A percentile compares a stretch with the other conserved stretches of the same genome.
Conservation (phyloP, 352 stramenopile genomes). For the Phytophthora nicotianae region DNA sequence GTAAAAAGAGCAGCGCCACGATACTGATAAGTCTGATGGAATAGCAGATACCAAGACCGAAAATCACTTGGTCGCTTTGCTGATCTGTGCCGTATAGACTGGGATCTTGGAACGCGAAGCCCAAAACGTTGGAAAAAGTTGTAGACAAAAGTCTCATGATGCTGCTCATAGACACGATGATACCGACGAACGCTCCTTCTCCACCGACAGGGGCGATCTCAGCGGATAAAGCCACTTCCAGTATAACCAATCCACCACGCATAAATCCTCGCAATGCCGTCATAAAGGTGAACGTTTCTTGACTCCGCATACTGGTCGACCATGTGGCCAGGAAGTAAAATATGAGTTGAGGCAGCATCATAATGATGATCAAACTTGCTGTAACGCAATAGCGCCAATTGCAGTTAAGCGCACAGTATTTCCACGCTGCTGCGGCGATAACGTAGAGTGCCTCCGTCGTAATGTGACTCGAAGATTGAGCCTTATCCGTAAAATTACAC, state of each 20-base stretch:
- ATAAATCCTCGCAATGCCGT: slow-evolving; percentile 44
- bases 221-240: slow-evolving; percentile 45
- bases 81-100: slow-evolving; percentile 23
- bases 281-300: slow-evolving; percentile 47
- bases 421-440: slow-evolving; percentile 49
- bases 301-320: slow-evolving; percentile 26
- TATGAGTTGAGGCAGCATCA: slow-evolving; percentile 45
- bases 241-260: slow-evolving; percentile 40
- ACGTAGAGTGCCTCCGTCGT: slow-evolving; percentile 50
- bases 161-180: slow-evolving; percentile 56
- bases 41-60: slow-evolving; percentile 50
- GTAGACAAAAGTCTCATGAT: slow-evolving; percentile 57
- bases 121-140: slow-evolving; percentile 48
- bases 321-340: slow-evolving; percentile 46
- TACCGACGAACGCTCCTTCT: slow-evolving; percentile 59
- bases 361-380: slow-evolving; percentile 37
- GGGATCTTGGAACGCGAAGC: slow-evolving; percentile 47
- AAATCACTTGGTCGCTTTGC: slow-evolving; percentile 32
- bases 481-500: slow-evolving; percentile 45
- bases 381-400: slow-evolving; percentile 47
- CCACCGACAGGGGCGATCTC: slow-evolving; percentile 60
- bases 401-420: slow-evolving; percentile 46
- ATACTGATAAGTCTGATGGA: slow-evolving; percentile 44
- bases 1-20: slow-evolving; percentile 47
- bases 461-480: slow-evolving; percentile 54